phyloP scores from a whole-genome alignment of 2,329 filamentous ascomycete genomes.

The Corniculantispora saksenae region DNA sequence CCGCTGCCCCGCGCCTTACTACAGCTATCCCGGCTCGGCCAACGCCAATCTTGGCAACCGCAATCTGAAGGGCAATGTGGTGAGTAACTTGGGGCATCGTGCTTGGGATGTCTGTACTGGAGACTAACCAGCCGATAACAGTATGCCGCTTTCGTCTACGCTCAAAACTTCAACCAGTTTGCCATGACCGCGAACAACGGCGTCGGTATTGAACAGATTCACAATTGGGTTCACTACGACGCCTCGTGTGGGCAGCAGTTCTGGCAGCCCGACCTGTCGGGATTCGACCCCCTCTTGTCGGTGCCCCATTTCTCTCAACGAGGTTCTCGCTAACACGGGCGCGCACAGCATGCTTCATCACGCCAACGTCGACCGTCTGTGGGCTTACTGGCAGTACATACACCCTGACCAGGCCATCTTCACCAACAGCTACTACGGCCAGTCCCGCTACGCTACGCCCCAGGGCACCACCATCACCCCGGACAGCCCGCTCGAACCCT shows the following conservation, averaged over 20 bases:
- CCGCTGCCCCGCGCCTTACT: conserved; percentile 30
- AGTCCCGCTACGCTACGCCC: conserved; percentile 35
- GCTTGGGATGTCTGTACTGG: not conserved
- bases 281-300: conserved; percentile 39
- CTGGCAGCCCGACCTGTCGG: conserved; percentile 31
- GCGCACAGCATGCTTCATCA: conserved; percentile 36
- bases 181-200: conserved; percentile 27
- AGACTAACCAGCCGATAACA: conserved; percentile 26
- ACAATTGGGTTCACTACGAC: conserved; percentile 32
- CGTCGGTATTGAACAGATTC: conserved; percentile 35
- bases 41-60: conserved; percentile 28
- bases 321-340: not conserved
- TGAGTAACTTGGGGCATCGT: conserved; percentile 22
- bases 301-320: not conserved
- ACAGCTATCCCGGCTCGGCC: conserved; percentile 34
- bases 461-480: conserved; percentile 35
- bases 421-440: conserved; percentile 27
- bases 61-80: conserved; percentile 36
- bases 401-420: conserved; percentile 30
- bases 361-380: conserved; percentile 59
- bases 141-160: conserved; percentile 34
- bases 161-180: conserved; percentile 27
- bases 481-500: conserved; percentile 43
- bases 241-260: conserved; percentile 32
- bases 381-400: conserved; percentile 47